Base-by-base conservation (phyloP, 2,329 filamentous ascomycete species). In the Dryadomyces sulphureus region DNA sequence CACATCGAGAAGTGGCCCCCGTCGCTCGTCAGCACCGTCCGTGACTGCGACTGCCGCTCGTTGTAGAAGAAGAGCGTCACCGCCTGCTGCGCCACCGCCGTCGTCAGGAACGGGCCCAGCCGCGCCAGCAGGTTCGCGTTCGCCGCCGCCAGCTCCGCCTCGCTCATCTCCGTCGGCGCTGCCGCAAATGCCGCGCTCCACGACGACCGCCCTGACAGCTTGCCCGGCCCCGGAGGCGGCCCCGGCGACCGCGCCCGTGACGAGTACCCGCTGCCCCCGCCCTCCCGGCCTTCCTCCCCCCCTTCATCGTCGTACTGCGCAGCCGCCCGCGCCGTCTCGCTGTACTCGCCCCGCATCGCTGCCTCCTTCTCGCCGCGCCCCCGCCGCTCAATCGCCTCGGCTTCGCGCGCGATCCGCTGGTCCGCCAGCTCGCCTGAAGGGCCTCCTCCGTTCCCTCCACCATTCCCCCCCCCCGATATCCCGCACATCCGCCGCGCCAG, bases 21-120 rank as follows among this genome's bases (percentile, higher is more conserved):
- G 27, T 92, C 83, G 56, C 95, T 83, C 0, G 93, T 98, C 51
- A 76, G 73, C 4, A 94, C 77, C 1, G 85, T 94, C 45, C 83
- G 76, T 24, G 90, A 93, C 54, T 88, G 81, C 1, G 90, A 94
- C 43, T 79, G 73, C 3, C 73, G 65, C 14, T 93, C 79, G 55
- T 96, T 92, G 65, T 93, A 98, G 62, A 98, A 96, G 67, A 96
- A 95, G 1, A 94, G 70, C 0, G 88, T 95, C 45, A 98, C 81
- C 0, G 89, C 81, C 19, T 79, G 74, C 43, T 82, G 76, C 1
- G 81, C 77, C 47, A 89, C 67, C 0, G 92, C 87, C 36, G 81
- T 89, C 1, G 87, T 87, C 65, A 98, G 75, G 59, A 98, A 98
- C 0, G 92, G 92, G 14, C 79, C 81, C 38, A 98, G 71, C 45